Evolutionary conservation across 1,139 yeast genomes (phyloP).

Genomic region (Scheffersomyces illinoinensis): DNA sequence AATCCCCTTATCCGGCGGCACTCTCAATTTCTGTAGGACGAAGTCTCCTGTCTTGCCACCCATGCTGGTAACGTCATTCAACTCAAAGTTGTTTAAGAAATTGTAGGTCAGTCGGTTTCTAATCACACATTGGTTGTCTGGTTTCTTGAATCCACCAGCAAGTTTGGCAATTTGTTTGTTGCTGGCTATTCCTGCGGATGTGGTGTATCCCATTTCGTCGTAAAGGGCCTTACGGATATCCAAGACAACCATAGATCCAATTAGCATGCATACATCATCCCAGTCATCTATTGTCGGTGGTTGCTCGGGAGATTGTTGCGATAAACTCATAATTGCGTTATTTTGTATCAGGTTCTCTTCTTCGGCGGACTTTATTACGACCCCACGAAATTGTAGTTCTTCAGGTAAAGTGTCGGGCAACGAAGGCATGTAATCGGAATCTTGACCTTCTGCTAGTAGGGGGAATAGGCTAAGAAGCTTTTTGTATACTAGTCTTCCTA

Average conservation of each 20-base stretch:
- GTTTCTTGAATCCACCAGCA: constrained; percentile 86
- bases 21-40: constrained; percentile 45
- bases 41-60: constrained; percentile 86
- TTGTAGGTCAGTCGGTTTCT: constrained; percentile 45
- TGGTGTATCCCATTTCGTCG: constrained; percentile 68
- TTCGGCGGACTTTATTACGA: constrained; percentile 17
- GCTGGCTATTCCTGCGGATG: constrained; percentile 85
- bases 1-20: constrained; percentile 42
- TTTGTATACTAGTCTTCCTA: constrained; percentile 52
- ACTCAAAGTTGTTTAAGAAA: constrained; percentile 61
- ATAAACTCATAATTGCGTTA: not conserved
- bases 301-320: constrained; percentile 4
- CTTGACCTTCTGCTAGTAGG: constrained; percentile 16
- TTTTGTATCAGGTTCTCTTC: constrained; percentile 1
- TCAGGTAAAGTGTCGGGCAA: constrained; percentile 49
- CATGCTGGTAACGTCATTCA: constrained; percentile 82
- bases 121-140: constrained; percentile 81
- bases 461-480: constrained; percentile 29
- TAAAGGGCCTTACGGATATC: constrained; percentile 56
- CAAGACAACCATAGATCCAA: constrained; percentile 63
- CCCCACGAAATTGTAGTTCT: constrained; percentile 27
- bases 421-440: constrained; percentile 43
- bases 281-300: constrained; percentile 53
- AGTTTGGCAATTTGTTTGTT: constrained; percentile 80
- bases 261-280: constrained; percentile 74